Percentiles rank a stretch among this genome's conserved stretches.
phyloP scores from a whole-genome alignment of 2,329 filamentous ascomycete genomes.

The Penicillium sp. region DNA sequence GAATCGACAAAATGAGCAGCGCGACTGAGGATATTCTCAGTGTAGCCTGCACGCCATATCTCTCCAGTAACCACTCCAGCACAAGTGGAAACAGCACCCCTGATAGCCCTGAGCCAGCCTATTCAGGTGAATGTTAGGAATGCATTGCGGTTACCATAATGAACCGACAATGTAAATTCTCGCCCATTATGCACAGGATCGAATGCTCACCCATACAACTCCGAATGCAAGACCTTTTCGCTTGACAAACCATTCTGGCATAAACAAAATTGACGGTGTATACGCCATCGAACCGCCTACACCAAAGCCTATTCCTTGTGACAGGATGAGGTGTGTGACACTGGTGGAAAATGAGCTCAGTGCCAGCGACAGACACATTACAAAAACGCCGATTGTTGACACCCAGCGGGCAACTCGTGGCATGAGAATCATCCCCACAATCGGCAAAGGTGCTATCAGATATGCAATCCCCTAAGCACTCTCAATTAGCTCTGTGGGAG shows the following conservation, averaged over 20 bases:
- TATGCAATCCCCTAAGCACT: conserved; percentile 33
- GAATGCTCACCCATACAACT: conserved; percentile 47
- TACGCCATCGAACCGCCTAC: conserved; percentile 52
- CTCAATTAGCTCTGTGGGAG: neutral
- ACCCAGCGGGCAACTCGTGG: conserved; percentile 34
- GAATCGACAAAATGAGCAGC: conserved; percentile 44
- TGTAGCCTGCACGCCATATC: conserved; percentile 30
- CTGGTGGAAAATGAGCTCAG: conserved; percentile 45
- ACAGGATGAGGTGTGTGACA: conserved; percentile 45
- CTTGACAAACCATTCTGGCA: conserved; percentile 57
- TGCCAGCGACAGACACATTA: conserved; percentile 40
- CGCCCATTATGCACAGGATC: too few species aligned
- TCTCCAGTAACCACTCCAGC: conserved; percentile 35
- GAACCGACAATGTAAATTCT: too few species aligned
- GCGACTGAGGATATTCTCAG: conserved; percentile 31
- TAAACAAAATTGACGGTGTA: conserved; percentile 51
- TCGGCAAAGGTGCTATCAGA: conserved; percentile 27
- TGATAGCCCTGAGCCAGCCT: conserved; percentile 38
- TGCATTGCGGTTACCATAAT: too few species aligned
- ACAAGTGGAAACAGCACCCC: conserved; percentile 37
- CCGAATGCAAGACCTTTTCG: conserved; percentile 56
- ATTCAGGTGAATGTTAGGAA: too few species aligned
- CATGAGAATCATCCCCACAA: conserved; percentile 35
- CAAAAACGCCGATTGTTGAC: conserved; percentile 38
- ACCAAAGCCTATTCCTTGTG: conserved; percentile 46